Evolutionary conservation across 345 rosid species (phyloP), one percentile per base, ranked within the genome.

Genomic region (Aquilaria sinensis): DNA sequence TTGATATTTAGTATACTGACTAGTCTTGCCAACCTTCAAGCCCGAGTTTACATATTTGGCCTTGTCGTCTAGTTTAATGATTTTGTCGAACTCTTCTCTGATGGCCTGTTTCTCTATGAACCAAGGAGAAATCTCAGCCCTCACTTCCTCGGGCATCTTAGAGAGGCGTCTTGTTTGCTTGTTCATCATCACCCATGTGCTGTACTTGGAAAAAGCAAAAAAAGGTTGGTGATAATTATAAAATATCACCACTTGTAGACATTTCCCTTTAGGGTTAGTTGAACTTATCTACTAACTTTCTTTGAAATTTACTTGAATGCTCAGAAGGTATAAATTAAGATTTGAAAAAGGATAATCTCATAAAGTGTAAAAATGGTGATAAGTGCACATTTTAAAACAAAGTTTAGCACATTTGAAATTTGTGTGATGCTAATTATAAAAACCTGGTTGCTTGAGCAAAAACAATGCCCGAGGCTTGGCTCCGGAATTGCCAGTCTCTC

Each of bases 111-210:
- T 84, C 52, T 77, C 72, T 37, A 77, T 84, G 61, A 84, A 86
- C 93, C 87, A 83, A 5, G 89, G 93, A 9, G 83, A 70, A 50
- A 84, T 75, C 70, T 86, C 93, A 2, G 68, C 83, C 57, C 81
- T 75, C 53, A 86, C 93, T 43, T 80, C 85, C 31, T 77, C 80
- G 2, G 93, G 93, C 79, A 86, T 80, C 74, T 86, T 83, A 0
- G 87, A 86, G 45, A 86, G 83, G 16, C 84, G 72, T 71, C 93
- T 80, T 41, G 93, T 84, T 69, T 70, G 70, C 72, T 84, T 69
- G 47, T 84, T 86, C 93, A 84, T 86, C 87, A 82, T 83, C 60
- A 84, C 93, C 89, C 87, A 86, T 14, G 81, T 82, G 69, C 87
- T 86, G 84, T 71, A 65, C 53, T 53, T 60, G 37, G 57, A 58